Percentiles rank a stretch among this genome's conserved stretches.
These are phyloP conservation scores for Chrysoporthe cubensis DNA, from an alignment of 2,329 filamentous ascomycete species.

Conservation along the genomic window DNA sequence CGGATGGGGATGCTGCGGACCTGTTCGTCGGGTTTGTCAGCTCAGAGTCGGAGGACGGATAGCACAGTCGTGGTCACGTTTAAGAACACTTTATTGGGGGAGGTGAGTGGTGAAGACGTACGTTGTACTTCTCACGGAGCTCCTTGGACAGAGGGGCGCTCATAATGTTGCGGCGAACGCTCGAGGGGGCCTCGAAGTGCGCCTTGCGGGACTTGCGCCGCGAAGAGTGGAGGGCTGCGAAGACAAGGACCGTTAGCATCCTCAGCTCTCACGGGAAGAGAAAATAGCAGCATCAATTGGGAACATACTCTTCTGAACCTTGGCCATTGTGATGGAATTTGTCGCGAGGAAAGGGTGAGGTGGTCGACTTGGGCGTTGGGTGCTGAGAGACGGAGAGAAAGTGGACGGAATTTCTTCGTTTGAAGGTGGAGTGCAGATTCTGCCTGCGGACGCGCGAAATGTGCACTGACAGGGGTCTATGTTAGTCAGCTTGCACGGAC, in stretches of 20 bases:
- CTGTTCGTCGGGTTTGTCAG: slow-evolving; percentile 46
- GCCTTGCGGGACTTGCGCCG: slow-evolving; percentile 99
- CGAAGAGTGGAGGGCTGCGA: slow-evolving; percentile 72
- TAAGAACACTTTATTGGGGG: neutral
- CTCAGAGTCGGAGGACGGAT: neutral
- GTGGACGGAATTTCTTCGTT: neutral
- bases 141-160: slow-evolving; percentile 95
- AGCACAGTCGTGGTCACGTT: neutral
- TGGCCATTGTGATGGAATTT: slow-evolving; percentile 64
- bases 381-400: slow-evolving; percentile 9
- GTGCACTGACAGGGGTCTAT: slow-evolving; percentile 10
- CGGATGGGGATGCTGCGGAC: slow-evolving; percentile 95
- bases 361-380: slow-evolving; percentile 22
- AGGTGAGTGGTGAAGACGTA: slow-evolving; percentile 51
- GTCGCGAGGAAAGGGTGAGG: slow-evolving; percentile 28
- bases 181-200: slow-evolving; percentile 95
- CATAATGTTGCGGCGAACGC: slow-evolving; percentile 95
- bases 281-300: slow-evolving; percentile 2
- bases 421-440: neutral
- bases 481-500: neutral
- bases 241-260: slow-evolving; percentile 31
- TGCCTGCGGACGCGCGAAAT: slow-evolving; percentile 15
- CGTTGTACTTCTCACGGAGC: slow-evolving; percentile 98
- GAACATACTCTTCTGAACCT: slow-evolving; percentile 59
- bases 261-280: slow-evolving; percentile 5